phyloP scores from a whole-genome alignment of 2,329 filamentous ascomycete species.

The Paecilomyces fulvus region DNA sequence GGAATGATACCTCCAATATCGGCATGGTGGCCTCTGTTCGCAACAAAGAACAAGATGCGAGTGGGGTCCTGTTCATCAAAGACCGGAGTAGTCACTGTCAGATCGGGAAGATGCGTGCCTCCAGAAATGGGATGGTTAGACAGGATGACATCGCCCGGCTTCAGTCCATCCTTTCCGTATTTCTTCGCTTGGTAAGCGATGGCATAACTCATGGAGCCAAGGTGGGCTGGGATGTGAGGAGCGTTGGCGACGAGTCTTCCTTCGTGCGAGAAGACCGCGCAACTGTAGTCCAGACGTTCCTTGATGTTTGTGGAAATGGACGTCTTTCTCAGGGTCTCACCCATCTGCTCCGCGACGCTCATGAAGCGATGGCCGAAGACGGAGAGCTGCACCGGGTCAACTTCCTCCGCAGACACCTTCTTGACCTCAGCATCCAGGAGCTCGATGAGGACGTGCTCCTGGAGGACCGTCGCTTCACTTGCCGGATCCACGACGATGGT shows the following conservation, averaged over 20 bases:
- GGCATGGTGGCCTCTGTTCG: conserved; percentile 71
- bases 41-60: conserved; percentile 73
- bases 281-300: conserved; percentile 78
- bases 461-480: conserved; percentile 65
- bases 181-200: conserved; percentile 70
- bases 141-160: conserved; percentile 71
- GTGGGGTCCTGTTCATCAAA: conserved; percentile 56
- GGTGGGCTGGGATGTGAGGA: conserved; percentile 71
- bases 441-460: conserved; percentile 85
- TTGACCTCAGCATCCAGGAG: conserved; percentile 50
- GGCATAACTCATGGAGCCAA: conserved; percentile 80
- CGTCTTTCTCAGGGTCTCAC: conserved; percentile 48
- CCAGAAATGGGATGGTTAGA: conserved; percentile 80
- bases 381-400: conserved; percentile 46
- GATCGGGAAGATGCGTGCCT: conserved; percentile 75
- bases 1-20: conserved; percentile 78
- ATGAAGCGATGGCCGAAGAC: conserved; percentile 52
- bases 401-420: conserved; percentile 14
- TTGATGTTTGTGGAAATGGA: conserved; percentile 63
- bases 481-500: conserved; percentile 83
- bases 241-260: conserved; percentile 62
- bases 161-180: conserved; percentile 63
- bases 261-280: conserved; percentile 67
- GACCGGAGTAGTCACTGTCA: conserved; percentile 72
- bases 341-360: conserved; percentile 54